Conservation (phyloP, 352 stramenopile genomes). For the Achlya hypogyna region DNA sequence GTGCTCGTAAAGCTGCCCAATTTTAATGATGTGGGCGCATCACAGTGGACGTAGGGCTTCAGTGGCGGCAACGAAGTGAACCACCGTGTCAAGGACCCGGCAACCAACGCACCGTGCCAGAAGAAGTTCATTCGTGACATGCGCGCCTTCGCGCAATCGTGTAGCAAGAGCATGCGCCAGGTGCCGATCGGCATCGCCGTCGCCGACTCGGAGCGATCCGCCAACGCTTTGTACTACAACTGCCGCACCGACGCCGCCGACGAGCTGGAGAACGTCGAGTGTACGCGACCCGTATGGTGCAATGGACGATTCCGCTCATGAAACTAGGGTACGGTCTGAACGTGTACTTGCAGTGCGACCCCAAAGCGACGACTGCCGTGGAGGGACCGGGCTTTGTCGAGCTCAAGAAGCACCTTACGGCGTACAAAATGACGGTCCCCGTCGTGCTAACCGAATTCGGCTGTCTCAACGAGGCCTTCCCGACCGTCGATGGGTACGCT, state of each 20-base stretch:
- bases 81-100: slow-evolving; percentile 27
- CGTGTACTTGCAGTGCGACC: slow-evolving; percentile 62
- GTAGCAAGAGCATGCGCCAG: slow-evolving; percentile 34
- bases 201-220: slow-evolving; percentile 43
- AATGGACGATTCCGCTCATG: background rate
- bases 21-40: background rate
- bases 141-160: slow-evolving; percentile 53
- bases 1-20: slow-evolving; percentile 26
- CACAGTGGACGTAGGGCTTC: no score
- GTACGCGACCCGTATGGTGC: background rate
- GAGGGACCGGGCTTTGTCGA: background rate
- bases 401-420: slow-evolving; percentile 11
- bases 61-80: slow-evolving; percentile 73
- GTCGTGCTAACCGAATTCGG: slow-evolving; percentile 76
- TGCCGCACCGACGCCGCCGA: slow-evolving; percentile 49
- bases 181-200: slow-evolving; percentile 63
- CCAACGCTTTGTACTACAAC: slow-evolving; percentile 71
- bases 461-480: slow-evolving; percentile 48
- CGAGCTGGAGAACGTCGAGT: slow-evolving; percentile 60
- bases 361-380: slow-evolving; percentile 22
- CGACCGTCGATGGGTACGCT: slow-evolving; percentile 44
- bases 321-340: slow-evolving; percentile 60
- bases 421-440: slow-evolving; percentile 61
- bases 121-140: slow-evolving; percentile 86
- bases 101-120: slow-evolving; percentile 64